These are phyloP conservation scores for Tubosaeta sp. DNA, from an alignment of 768 basidiomycete genomes.

Conservation along the genomic window DNA sequence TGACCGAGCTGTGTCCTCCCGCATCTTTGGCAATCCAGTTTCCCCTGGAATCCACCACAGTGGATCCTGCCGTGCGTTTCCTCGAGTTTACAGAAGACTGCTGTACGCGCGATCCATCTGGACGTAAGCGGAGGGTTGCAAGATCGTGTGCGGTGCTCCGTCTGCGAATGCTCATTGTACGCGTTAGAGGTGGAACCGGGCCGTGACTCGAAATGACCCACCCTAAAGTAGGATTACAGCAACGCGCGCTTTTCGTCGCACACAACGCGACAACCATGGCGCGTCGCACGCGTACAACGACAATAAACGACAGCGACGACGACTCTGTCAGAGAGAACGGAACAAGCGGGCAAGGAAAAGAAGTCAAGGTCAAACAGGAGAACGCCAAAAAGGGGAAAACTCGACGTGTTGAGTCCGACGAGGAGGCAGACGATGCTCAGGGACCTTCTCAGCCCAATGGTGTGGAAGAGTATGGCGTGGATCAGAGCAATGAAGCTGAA, in stretches of 20 bases:
- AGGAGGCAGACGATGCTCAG: conserved; percentile 27
- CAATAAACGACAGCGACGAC: conserved; percentile 4
- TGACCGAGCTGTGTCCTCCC: conserved; percentile 45
- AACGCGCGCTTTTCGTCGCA: conserved; percentile 13
- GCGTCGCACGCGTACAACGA: conserved; percentile 25
- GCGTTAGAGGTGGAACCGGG: not conserved
- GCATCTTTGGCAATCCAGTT: conserved; percentile 70
- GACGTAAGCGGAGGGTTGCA: conserved; percentile 59
- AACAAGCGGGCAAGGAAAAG: conserved; percentile 3
- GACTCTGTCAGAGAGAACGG: conserved; percentile 33
- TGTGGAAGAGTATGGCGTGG: conserved; percentile 15
- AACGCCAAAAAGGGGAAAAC: conserved; percentile 31
- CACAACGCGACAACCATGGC: conserved; percentile 16
- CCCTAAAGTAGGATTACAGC: conserved; percentile 15
- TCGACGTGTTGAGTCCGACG: conserved; percentile 29
- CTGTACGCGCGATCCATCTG: conserved; percentile 58
- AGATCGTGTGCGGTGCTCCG: conserved; percentile 61
- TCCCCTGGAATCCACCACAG: conserved; percentile 45
- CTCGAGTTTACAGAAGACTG: conserved; percentile 36
- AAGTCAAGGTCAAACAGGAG: conserved; percentile 28
- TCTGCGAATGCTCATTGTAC: conserved; percentile 29
- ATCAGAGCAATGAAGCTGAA: conserved; percentile 33
- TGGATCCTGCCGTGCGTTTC: conserved; percentile 32
- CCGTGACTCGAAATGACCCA: conserved; percentile 15
- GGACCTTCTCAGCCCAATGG: conserved; percentile 19